Base-by-base conservation (phyloP, 2,329 filamentous ascomycete genomes). In the Fusarium clavum region DNA sequence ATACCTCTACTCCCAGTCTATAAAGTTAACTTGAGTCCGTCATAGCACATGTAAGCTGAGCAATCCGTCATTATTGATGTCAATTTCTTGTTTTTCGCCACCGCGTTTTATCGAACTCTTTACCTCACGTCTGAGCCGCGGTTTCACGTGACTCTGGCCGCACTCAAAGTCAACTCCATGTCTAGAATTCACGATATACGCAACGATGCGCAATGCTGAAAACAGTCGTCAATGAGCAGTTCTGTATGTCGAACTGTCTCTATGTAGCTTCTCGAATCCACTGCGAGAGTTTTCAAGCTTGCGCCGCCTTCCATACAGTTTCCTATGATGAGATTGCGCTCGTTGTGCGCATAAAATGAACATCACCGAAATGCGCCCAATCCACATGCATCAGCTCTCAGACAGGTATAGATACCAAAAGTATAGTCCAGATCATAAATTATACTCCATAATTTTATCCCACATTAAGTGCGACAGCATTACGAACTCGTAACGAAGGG, bases 121-220 rank as follows among this genome's bases (percentile, higher is more conserved):
- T 8, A 20, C 24, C 8, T 32, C 29, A 53, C 49, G 49, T 71
- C 47, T 65, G 57, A 71, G n/a, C 41, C 16, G 24, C 74, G 71
- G 2, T 14, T 8, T 64, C 74, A 76, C 74, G 74, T 76, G 74
- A 74, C 29, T 2, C 6, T 1, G 0, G n/a, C n/a, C 8, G 11
- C 16, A 30, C 48, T 22, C 47, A 52, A 54, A 61, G 44, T 51
- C 44, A 52, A 61, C 70, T 44, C 60, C 67, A 64, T 44, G 29
- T 34, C 52, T 48, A 41, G 25, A 57, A 38, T 29, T 25, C 34
- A 41, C 20, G 38, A 63, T 47, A 54, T 54, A 40, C 45, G 45
- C 18, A 51, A 47, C 41, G 61, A 51, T 53, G 48, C 27, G 22
- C 32, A 40, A 51, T 41, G 41, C 49, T 67, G 48, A 61, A 43